These are phyloP conservation scores for Paracamarosporium sp. DNA, from an alignment of 2,329 filamentous ascomycete genomes.

Conservation along the genomic window DNA sequence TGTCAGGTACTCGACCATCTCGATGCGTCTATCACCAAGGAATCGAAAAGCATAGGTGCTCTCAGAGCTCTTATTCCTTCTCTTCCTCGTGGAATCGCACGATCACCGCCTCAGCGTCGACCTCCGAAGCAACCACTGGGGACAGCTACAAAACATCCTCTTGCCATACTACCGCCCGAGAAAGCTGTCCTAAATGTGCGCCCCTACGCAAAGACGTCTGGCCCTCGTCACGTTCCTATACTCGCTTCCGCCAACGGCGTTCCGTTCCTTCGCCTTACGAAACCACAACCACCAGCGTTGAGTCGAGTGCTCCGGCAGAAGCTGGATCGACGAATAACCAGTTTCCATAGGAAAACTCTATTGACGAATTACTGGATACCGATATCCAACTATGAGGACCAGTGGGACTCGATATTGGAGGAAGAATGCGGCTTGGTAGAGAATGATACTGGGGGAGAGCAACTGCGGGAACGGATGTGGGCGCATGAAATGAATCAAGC, in stretches of 20 bases:
- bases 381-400: constrained; percentile 53
- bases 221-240: constrained; percentile 64
- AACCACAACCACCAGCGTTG: constrained; percentile 68
- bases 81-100: constrained; percentile 47
- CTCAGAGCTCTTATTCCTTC: constrained; percentile 44
- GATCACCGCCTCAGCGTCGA: constrained; percentile 10
- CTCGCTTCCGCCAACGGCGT: constrained; percentile 63
- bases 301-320: constrained; percentile 65
- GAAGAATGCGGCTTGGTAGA: constrained; percentile 27
- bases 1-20: constrained; percentile 50
- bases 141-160: constrained; percentile 20
- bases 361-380: constrained; percentile 52
- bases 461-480: constrained; percentile 37
- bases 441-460: constrained; percentile 11
- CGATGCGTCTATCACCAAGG: constrained; percentile 47
- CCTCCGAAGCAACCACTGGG: constrained; percentile 12
- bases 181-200: constrained; percentile 57
- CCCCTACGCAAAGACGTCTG: constrained; percentile 58
- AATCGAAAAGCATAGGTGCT: constrained; percentile 28
- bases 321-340: constrained; percentile 51
- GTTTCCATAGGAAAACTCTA: constrained; percentile 47
- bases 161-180: constrained; percentile 45
- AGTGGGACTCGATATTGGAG: constrained; percentile 54
- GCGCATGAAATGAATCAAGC: constrained; percentile 30
- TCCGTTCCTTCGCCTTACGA: constrained; percentile 71